Evolutionary conservation across 23 red algal genomes (phyloP).

Genomic region (Gracilariopsis chorda): DNA sequence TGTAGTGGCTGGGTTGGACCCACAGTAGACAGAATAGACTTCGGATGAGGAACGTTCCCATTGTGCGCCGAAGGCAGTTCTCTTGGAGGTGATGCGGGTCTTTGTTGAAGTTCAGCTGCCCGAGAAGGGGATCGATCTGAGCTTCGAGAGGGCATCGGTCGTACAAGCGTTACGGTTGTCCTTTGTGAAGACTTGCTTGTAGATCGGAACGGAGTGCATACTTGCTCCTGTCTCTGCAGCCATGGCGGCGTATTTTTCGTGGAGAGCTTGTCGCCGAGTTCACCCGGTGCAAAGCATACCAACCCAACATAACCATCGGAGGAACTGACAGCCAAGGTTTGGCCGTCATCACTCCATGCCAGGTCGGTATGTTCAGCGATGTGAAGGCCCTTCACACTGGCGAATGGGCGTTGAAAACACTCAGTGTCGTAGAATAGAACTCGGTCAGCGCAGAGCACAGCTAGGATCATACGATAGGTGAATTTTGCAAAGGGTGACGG

Average conservation of each 20-base stretch:
- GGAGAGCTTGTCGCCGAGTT: slow-evolving; percentile 6
- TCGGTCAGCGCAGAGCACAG: slow-evolving; percentile 49
- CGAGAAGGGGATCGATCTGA: too few species aligned
- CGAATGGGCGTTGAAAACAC: slow-evolving; percentile 48
- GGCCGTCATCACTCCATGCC: slow-evolving; percentile 73
- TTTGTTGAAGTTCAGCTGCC: not conserved
- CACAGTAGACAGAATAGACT: not conserved
- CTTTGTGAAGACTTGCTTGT: not conserved
- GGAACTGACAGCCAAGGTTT: slow-evolving; percentile 33
- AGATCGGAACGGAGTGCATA: not conserved
- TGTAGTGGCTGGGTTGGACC: not conserved
- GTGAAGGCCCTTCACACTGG: slow-evolving; percentile 68
- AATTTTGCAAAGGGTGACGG: slow-evolving; percentile 7
- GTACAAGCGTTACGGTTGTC: not conserved
- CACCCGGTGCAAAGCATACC: slow-evolving; percentile 15
- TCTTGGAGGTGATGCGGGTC: not conserved
- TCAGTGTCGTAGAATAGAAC: slow-evolving; percentile 87
- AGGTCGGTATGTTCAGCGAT: slow-evolving; percentile 78
- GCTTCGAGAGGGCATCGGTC: not conserved
- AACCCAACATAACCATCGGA: slow-evolving; percentile 45
- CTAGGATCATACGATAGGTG: slow-evolving; percentile 81
- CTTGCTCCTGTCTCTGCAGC: slow-evolving; percentile 6
- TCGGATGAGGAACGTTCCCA: not conserved
- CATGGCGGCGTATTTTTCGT: slow-evolving; percentile 27
- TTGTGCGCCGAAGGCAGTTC: not conserved